A percentile compares a stretch with the other conserved stretches of the same genome.
Evolutionary conservation across 2,329 filamentous ascomycete genomes (phyloP).

Genomic region (Leptoxyphium fumago): DNA sequence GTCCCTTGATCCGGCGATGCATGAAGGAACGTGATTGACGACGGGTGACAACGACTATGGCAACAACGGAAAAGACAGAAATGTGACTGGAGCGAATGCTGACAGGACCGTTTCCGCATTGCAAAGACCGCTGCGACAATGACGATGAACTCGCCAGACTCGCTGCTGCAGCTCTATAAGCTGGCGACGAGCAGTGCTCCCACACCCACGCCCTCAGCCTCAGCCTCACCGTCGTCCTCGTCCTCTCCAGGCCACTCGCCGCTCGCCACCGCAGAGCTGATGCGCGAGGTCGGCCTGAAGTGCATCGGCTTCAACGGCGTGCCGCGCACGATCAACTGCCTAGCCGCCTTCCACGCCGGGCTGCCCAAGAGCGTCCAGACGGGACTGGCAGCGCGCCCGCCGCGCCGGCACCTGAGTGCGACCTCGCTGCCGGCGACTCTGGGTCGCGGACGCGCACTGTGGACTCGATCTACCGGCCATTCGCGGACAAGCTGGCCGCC

Average conservation of each 20-base stretch:
- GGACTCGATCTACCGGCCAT: constrained; percentile 63
- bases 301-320: constrained; percentile 66
- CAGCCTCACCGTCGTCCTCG: constrained; percentile 12
- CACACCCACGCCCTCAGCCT: constrained; percentile 7
- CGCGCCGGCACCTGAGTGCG: constrained; percentile 24
- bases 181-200: constrained; percentile 20
- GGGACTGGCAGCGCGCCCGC: constrained; percentile 26
- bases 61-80: not conserved
- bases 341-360: constrained; percentile 52
- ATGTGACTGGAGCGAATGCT: not conserved
- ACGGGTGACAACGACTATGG: constrained; percentile 2
- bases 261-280: constrained; percentile 49
- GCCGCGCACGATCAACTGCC: constrained; percentile 69
- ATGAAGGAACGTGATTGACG: not conserved
- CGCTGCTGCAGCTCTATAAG: constrained; percentile 48
- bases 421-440: constrained; percentile 35
- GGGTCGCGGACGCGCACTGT: constrained; percentile 48
- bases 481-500: constrained; percentile 53
- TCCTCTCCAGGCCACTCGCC: not conserved
- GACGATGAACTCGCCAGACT: constrained; percentile 73
- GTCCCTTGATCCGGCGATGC: not conserved
- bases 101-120: too few species aligned
- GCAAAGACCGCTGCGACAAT: constrained; percentile 62
- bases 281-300: constrained; percentile 62
- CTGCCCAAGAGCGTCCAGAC: constrained; percentile 44